Evolutionary conservation across 2,329 filamentous ascomycete species (phyloP).

Genomic region (Aspergillus ustus): DNA sequence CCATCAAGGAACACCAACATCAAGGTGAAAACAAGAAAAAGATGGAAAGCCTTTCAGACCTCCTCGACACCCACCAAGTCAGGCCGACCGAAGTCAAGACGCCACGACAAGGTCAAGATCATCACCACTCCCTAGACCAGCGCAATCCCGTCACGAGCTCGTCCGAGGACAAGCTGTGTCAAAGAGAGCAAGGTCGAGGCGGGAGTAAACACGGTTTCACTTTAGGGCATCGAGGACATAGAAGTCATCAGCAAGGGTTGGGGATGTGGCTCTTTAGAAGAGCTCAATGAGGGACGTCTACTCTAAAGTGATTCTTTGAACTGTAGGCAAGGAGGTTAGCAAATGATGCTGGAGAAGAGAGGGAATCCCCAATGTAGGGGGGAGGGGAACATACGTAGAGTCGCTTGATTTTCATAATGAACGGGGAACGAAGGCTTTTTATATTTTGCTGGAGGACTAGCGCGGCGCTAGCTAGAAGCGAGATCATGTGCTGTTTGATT

Average conservation of each 20-base stretch:
- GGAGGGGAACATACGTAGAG: constrained; percentile 45
- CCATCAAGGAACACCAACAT: constrained; percentile 20
- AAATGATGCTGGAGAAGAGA: constrained; percentile 4
- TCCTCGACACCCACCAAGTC: constrained; percentile 82
- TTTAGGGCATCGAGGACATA: constrained; percentile 86
- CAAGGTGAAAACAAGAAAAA: constrained; percentile 59
- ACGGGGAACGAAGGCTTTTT: constrained; percentile 30
- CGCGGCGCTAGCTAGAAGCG: constrained; percentile 34
- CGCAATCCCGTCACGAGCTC: constrained; percentile 42
- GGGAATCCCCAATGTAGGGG: constrained; percentile 28
- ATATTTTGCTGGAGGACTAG: constrained; percentile 25
- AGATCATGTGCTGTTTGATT: constrained; percentile 26
- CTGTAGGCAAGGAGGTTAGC: constrained; percentile 37
- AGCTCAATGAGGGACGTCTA: constrained; percentile 90
- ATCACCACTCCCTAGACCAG: constrained; percentile 88
- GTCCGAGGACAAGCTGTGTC: constrained; percentile 28
- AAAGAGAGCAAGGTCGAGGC: constrained; percentile 37
- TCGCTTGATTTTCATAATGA: constrained; percentile 46
- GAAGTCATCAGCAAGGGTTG: constrained; percentile 91
- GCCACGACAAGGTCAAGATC: constrained; percentile 79
- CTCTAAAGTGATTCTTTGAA: constrained; percentile 96
- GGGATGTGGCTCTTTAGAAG: constrained; percentile 88
- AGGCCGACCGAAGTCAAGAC: constrained; percentile 78
- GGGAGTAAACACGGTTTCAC: constrained; percentile 71
- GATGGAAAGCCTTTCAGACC: constrained; percentile 75